These are phyloP conservation scores for Metschnikowia lochheadii DNA, from an alignment of 805 yeast species.

Conservation along the genomic window DNA sequence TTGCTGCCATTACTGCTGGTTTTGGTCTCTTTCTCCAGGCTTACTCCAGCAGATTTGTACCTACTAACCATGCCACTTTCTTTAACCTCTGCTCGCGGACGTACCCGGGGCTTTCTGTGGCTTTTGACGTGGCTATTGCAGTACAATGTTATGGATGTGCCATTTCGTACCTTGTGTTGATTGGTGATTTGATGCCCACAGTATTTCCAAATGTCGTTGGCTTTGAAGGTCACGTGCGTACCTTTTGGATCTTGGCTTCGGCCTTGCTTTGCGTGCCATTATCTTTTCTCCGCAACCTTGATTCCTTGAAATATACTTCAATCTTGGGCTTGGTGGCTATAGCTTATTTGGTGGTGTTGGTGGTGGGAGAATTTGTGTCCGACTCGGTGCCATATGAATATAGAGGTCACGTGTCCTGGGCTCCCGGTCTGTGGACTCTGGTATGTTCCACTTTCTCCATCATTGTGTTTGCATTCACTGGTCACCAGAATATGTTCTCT, in stretches of 20 bases:
- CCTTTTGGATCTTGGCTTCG: constrained; percentile 59
- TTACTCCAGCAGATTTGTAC: constrained; percentile 52
- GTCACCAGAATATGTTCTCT: constrained; percentile 93
- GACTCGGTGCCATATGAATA: constrained; percentile 45
- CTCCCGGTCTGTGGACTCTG: constrained; percentile 42
- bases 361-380: constrained; percentile 61
- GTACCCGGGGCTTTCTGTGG: constrained; percentile 60
- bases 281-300: constrained; percentile 69
- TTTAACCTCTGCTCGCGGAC: constrained; percentile 64
- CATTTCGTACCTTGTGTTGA: constrained; percentile 62
- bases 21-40: constrained; percentile 65
- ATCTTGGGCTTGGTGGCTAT: constrained; percentile 79
- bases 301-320: constrained; percentile 82
- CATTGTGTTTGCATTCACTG: constrained; percentile 89
- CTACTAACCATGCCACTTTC: constrained; percentile 62
- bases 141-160: constrained; percentile 79
- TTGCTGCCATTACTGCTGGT: constrained; percentile 64
- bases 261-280: constrained; percentile 49
- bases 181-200: constrained; percentile 74
- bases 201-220: constrained; percentile 32
- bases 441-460: constrained; percentile 76
- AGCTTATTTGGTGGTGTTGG: constrained; percentile 68
- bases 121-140: constrained; percentile 70
- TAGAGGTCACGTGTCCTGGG: constrained; percentile 27
- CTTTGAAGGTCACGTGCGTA: constrained; percentile 31